phyloP scores from a whole-genome alignment of 306 rosid species.

The Astragalus membranaceus region DNA sequence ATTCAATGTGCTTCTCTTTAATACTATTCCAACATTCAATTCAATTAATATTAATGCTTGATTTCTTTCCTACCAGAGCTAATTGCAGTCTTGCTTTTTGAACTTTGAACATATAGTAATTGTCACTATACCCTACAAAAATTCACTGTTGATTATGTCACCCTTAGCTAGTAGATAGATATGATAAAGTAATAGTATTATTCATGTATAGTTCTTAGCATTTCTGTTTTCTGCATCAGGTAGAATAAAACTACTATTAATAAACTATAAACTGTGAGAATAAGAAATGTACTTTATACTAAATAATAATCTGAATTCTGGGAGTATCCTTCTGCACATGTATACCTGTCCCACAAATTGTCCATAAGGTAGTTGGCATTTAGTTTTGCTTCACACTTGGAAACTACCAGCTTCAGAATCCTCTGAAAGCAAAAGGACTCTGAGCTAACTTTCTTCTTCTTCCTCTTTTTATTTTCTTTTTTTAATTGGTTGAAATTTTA shows the following conservation, averaged over 20 bases:
- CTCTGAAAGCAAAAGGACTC: conserved; percentile 31
- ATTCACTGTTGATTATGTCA: conserved; percentile 7
- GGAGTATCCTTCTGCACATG: conserved; percentile 33
- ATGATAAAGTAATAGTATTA: not conserved
- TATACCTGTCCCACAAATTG: conserved; percentile 29
- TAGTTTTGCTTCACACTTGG: conserved; percentile 33
- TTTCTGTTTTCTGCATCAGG: conserved; percentile 22
- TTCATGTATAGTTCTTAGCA: not conserved
- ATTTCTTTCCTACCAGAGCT: conserved; percentile 16
- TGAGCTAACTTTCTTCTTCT: conserved; percentile 9
- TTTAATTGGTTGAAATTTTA: not conserved
- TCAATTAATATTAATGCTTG: conserved; percentile 25
- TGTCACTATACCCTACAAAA: not conserved
- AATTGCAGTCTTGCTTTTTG: conserved; percentile 13
- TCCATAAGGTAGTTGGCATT: conserved; percentile 35
- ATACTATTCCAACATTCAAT: conserved; percentile 19
- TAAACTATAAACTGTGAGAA: conserved; percentile 22
- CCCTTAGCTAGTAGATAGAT: not conserved
- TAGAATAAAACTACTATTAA: conserved; percentile 25
- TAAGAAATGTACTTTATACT: conserved; percentile 21
- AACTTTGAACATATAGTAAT: not conserved
- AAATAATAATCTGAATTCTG: conserved; percentile 16
- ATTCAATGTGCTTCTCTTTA: not conserved
- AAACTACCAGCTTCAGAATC: conserved; percentile 28
- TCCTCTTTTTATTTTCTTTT: not conserved